Evolutionary conservation across 768 basidiomycete genomes (phyloP).

Genomic region (Kwoniella bestiolae): DNA sequence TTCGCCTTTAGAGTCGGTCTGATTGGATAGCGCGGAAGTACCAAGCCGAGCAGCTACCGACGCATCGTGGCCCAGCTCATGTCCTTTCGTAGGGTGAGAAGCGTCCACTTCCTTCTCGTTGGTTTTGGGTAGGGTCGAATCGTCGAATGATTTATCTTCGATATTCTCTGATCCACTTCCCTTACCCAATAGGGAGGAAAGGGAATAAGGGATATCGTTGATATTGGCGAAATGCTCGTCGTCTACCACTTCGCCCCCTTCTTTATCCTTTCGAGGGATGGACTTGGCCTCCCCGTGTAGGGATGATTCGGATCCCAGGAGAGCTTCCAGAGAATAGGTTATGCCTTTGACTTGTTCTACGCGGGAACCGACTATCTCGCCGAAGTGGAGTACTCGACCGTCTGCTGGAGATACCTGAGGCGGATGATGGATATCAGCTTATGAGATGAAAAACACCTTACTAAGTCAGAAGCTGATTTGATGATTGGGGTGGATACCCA

Average conservation of each 20-base stretch:
- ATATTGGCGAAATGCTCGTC: slow-evolving; percentile 93
- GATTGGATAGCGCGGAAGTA: slow-evolving; percentile 23
- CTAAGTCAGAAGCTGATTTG: background rate
- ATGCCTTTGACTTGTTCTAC: slow-evolving; percentile 98
- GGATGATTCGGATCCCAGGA: slow-evolving; percentile 65
- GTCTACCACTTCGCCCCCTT: slow-evolving; percentile 61
- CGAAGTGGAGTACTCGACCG: slow-evolving; percentile 88
- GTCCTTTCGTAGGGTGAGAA: slow-evolving; percentile 56
- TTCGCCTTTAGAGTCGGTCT: slow-evolving; percentile 28
- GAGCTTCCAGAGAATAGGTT: slow-evolving; percentile 91
- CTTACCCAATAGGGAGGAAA: slow-evolving; percentile 81
- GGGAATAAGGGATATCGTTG: slow-evolving; percentile 93
- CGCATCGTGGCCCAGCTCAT: slow-evolving; percentile 66
- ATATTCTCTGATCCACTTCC: slow-evolving; percentile 4
- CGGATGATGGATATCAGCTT: slow-evolving; percentile 1
- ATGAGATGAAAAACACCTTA: background rate
- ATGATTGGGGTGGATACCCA: slow-evolving; percentile 55
- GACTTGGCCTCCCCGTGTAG: slow-evolving; percentile 36
- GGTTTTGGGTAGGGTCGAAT: slow-evolving; percentile 51
- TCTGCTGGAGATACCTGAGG: slow-evolving; percentile 88
- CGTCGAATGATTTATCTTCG: slow-evolving; percentile 23
- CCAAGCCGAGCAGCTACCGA: slow-evolving; percentile 65
- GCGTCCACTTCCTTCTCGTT: slow-evolving; percentile 59
- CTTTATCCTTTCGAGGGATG: slow-evolving; percentile 15
- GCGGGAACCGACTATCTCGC: slow-evolving; percentile 73